phyloP scores from a whole-genome alignment of 2,329 filamentous ascomycete species.

The Thermoascus crustaceus region DNA sequence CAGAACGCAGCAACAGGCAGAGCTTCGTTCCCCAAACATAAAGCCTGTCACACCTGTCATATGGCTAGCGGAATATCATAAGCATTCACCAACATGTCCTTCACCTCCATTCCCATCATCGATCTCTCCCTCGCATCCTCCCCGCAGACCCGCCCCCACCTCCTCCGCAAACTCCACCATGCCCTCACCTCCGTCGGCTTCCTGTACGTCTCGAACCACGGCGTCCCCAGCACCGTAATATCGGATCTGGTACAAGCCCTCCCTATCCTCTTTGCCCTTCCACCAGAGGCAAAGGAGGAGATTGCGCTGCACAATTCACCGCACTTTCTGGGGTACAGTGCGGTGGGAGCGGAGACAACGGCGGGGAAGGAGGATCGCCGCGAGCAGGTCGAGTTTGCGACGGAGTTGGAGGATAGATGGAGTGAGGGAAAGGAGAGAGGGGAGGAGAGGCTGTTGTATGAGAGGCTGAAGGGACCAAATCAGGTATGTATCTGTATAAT shows the following conservation, averaged over 20 bases:
- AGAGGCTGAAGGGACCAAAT: constrained; percentile 42
- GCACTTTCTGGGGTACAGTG: constrained; percentile 54
- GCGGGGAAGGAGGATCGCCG: constrained; percentile 44
- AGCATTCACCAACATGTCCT: too few relatives aligned
- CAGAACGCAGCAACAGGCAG: too few relatives aligned
- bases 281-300: constrained; percentile 13
- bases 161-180: constrained; percentile 29
- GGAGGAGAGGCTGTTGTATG: constrained; percentile 30
- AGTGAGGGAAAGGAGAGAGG: too few relatives aligned
- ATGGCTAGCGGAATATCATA: too few relatives aligned
- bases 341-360: constrained; percentile 48
- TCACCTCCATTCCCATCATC: constrained; percentile 39
- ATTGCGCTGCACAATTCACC: constrained; percentile 40
- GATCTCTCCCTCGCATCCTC: constrained; percentile 40
- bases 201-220: constrained; percentile 19
- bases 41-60: too few relatives aligned
- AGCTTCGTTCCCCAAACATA: too few relatives aligned
- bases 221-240: constrained; percentile 12
- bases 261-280: constrained; percentile 15
- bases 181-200: constrained; percentile 18
- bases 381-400: constrained; percentile 55
- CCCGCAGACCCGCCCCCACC: constrained; percentile 21
- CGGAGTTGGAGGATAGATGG: constrained; percentile 41
- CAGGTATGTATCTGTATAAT: constrained; percentile 24
- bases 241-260: constrained; percentile 12